Conservation (phyloP, 306 rosid genomes). For the Sindora glabra region DNA sequence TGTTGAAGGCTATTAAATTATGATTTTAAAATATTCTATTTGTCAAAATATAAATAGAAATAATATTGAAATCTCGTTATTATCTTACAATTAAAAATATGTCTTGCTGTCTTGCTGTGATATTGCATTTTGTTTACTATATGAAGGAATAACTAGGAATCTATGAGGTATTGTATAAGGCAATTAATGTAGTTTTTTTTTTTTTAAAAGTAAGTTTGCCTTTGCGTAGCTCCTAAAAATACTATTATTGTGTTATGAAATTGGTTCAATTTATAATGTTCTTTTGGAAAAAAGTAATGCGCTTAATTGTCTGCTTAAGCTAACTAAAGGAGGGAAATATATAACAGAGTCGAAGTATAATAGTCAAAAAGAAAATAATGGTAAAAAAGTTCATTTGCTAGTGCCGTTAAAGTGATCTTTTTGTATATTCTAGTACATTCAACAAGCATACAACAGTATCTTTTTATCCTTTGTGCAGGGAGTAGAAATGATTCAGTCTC, state of each 20-base stretch:
- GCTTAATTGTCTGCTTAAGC: too few species aligned
- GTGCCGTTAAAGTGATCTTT: constrained; percentile 13
- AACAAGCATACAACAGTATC: constrained; percentile 39
- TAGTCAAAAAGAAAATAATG: constrained; percentile 46
- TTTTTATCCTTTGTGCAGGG: constrained; percentile 32
- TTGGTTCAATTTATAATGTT: constrained; percentile 3
- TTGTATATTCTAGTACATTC: neutral
- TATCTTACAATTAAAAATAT: too few species aligned
- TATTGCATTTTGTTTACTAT: too few species aligned
- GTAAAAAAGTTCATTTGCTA: constrained; percentile 11
- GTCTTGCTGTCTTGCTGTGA: too few species aligned
- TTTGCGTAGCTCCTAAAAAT: constrained; percentile 5
- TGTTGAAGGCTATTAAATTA: too few species aligned
- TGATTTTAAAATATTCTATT: neutral
- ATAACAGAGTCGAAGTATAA: constrained; percentile 31
- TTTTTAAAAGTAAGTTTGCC: constrained; percentile 7
- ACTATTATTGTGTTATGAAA: too few species aligned
- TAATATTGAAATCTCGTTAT: too few species aligned
- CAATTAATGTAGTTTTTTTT: constrained; percentile 7
- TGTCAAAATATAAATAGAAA: neutral
- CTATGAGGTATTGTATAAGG: too few species aligned
- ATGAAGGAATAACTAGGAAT: too few species aligned
- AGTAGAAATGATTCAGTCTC: constrained; percentile 18
- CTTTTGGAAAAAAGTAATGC: neutral
- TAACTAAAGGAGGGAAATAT: neutral